Base-by-base conservation (phyloP, 179 eudicot species). In the Heliamphora pulchella region DNA sequence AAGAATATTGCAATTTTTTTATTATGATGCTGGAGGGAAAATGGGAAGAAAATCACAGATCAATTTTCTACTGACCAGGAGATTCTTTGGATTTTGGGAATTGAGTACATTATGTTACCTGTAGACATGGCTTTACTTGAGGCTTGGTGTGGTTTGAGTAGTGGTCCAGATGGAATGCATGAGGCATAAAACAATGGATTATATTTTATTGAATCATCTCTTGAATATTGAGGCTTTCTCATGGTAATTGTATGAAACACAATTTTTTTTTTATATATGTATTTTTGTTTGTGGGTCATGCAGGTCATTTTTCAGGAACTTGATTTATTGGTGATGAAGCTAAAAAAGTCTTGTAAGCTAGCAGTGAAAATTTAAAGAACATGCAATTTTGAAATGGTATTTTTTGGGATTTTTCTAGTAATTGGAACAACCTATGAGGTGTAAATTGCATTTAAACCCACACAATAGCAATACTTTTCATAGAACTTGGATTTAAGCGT, bases 71-170 rank as follows among this genome's bases (percentile, higher is more conserved):
- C 22, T 50, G 43, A 48, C 58, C 22, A 58, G 75, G 41, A 71
- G 22, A 48, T 71, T 71, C 75, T 2, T 71, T 48, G 22, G 53
- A n/a, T 3, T 48, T 18, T 13, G 18, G 15, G 58, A 17, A 50
- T 71, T 15, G 48, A 6, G 10, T 47, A 4, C 54, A 18, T 48
- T 48, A n/a, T 71, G 75, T 50, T 47, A 18, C 11, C 58, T 8
- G 43, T 71, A 31, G 75, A 18, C 57, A 71, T 18, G 57, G 58
- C 50, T 71, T 71, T 48, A 6, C 4, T 71, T 18, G n/a, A 46
- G 14, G 54, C 13, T 70, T 70, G 74, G 74, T 70, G 46, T 70
- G 53, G 74, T 70, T 70, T 70, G 53, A 70, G 47, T 69, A 46
- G 58, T 71, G 14, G 41, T 8, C 50, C 41, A 71, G 15, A 48